phyloP scores from a whole-genome alignment of 2,329 filamentous ascomycete species.

The Eutypa lata region DNA sequence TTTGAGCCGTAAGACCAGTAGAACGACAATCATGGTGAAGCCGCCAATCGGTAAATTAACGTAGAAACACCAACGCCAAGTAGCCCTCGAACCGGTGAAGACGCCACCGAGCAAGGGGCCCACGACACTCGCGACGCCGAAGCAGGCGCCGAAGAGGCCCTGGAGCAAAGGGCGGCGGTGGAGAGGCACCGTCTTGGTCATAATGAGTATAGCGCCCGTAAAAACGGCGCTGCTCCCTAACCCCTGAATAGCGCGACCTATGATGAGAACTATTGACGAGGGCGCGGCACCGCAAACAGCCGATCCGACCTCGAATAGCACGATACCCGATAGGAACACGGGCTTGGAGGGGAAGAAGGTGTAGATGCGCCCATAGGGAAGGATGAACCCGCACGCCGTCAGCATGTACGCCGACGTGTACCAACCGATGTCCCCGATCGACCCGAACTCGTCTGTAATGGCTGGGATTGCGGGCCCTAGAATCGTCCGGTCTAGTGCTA shows the following conservation, averaged over 20 bases:
- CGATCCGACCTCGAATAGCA: conserved; percentile 36
- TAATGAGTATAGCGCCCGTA: conserved; percentile 30
- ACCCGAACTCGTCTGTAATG: conserved; percentile 37
- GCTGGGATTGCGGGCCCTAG: conserved; percentile 36
- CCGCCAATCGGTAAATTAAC: conserved; percentile 37
- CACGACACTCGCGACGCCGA: conserved; percentile 32
- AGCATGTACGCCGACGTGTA: conserved; percentile 37
- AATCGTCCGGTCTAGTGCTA: conserved; percentile 36
- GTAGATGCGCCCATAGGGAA: conserved; percentile 38
- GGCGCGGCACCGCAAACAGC: conserved; percentile 38
- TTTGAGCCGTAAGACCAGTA: conserved; percentile 25
- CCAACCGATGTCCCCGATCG: conserved; percentile 36
- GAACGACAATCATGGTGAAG: conserved; percentile 23
- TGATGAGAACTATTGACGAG: conserved; percentile 36
- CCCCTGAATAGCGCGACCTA: conserved; percentile 39
- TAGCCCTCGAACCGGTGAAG: conserved; percentile 31
- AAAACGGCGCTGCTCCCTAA: conserved; percentile 37
- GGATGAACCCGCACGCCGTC: conserved; percentile 35
- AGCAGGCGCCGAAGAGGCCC: conserved; percentile 33
- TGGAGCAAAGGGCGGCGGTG: conserved; percentile 31
- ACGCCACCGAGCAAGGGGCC: conserved; percentile 36
- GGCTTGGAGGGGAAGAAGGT: conserved; percentile 34
- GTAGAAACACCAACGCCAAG: conserved; percentile 39
- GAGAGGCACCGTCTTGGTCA: conserved; percentile 33
- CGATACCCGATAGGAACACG: conserved; percentile 28